Percentiles rank a stretch among this genome's conserved stretches.
phyloP scores from a whole-genome alignment of 169 alveolate genomes.

The Ichthyophthirius multifiliis region DNA sequence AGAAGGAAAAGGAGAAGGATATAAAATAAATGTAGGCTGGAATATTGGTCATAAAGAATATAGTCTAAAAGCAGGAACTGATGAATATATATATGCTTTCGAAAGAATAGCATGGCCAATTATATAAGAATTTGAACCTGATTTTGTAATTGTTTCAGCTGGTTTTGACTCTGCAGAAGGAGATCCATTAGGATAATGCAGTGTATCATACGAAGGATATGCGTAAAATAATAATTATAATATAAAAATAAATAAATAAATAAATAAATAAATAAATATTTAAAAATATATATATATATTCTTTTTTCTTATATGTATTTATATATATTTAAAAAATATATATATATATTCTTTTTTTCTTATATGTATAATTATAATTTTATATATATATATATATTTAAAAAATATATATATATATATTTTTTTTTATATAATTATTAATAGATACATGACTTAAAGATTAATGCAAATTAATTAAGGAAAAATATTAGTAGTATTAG shows the following conservation, averaged over 20 bases:
- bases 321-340: no score
- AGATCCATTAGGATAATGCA: constrained; percentile 66
- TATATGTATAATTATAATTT: no score
- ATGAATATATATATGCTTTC: constrained; percentile 67
- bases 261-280: no score
- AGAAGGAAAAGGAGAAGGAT: constrained; percentile 64
- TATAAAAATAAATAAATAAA: no score
- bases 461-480: constrained; percentile 38
- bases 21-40: constrained; percentile 61
- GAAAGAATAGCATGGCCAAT: constrained; percentile 60
- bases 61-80: constrained; percentile 42
- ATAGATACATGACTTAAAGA: constrained; percentile 54
- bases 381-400: no score
- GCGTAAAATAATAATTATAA: constrained; percentile 38
- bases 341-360: no score
- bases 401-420: no score
- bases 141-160: constrained; percentile 68
- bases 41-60: constrained; percentile 39
- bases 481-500: constrained; percentile 53
- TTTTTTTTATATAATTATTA: no score
- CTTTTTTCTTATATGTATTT: no score
- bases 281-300: no score
- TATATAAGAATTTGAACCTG: constrained; percentile 64
- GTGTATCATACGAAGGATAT: constrained; percentile 66
- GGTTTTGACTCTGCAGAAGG: constrained; percentile 80